Conservation (phyloP, 768 basidiomycete species). For the Tulasnella sp. region DNA sequence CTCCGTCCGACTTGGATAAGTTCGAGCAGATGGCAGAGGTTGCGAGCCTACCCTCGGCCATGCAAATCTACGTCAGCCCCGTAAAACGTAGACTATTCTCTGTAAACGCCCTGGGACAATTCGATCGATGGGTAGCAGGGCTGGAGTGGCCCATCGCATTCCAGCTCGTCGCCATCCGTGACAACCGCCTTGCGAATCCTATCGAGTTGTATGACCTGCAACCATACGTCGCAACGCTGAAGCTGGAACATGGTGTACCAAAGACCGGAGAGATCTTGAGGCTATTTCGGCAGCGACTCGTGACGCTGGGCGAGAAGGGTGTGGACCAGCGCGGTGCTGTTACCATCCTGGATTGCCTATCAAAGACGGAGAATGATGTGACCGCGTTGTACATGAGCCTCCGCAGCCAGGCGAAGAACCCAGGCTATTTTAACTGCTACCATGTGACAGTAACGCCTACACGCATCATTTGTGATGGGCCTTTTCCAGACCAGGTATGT, state of each 20-base stretch:
- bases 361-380: background rate
- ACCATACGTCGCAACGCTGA: background rate
- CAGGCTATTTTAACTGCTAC: conserved; percentile 51
- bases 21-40: conserved; percentile 8
- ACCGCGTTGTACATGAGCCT: background rate
- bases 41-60: conserved; percentile 1
- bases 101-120: background rate
- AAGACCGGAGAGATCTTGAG: conserved; percentile 10
- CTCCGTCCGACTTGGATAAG: background rate
- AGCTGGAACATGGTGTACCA: background rate
- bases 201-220: conserved; percentile 5
- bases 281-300: background rate
- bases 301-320: background rate
- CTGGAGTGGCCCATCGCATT: conserved; percentile 14
- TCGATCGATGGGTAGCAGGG: conserved; percentile 3
- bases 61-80: background rate
- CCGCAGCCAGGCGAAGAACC: background rate
- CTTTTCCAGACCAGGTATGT: conserved; percentile 31
- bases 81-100: conserved; percentile 6
- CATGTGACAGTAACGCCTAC: conserved; percentile 72
- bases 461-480: conserved; percentile 65
- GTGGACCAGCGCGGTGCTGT: background rate
- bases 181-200: background rate
- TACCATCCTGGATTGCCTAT: background rate
- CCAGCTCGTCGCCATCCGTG: conserved; percentile 3